These are phyloP conservation scores for Xylaria curta DNA, from an alignment of 495 filamentous ascomycete species.

Conservation along the genomic window DNA sequence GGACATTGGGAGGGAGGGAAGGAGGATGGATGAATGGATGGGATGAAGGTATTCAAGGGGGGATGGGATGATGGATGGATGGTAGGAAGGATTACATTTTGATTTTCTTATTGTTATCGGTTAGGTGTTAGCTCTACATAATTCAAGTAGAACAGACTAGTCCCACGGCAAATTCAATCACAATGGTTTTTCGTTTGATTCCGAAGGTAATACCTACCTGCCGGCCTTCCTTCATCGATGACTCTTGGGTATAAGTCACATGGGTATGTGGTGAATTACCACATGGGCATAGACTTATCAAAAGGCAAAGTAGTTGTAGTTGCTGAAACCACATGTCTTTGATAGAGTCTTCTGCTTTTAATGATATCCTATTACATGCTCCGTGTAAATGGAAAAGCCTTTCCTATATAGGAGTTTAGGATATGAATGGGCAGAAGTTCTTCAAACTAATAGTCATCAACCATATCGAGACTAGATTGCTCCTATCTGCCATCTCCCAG, in stretches of 20 bases:
- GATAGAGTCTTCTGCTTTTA: neutral
- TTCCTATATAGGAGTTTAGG: neutral
- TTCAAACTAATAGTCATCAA: neutral
- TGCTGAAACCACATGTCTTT: neutral
- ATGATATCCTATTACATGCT: neutral
- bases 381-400: neutral
- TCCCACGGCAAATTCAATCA: slow-evolving; percentile 25
- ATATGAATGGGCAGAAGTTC: neutral
- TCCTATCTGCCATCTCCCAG: neutral
- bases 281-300: neutral
- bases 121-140: slow-evolving; percentile 21
- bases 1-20: neutral
- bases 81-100: slow-evolving; percentile 18
- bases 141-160: slow-evolving; percentile 26
- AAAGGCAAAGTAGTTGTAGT: neutral
- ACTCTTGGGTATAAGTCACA: neutral
- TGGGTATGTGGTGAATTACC: neutral
- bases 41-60: neutral
- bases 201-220: neutral
- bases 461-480: neutral
- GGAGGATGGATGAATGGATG: slow-evolving; percentile 12
- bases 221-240: neutral
- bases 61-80: slow-evolving; percentile 1
- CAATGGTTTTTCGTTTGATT: slow-evolving; percentile 5
- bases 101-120: slow-evolving; percentile 25